Percentiles rank a stretch among this genome's conserved stretches.
Conservation (phyloP, 2,329 filamentous ascomycete genomes). For the Macrophomina pseudophaseolina region DNA sequence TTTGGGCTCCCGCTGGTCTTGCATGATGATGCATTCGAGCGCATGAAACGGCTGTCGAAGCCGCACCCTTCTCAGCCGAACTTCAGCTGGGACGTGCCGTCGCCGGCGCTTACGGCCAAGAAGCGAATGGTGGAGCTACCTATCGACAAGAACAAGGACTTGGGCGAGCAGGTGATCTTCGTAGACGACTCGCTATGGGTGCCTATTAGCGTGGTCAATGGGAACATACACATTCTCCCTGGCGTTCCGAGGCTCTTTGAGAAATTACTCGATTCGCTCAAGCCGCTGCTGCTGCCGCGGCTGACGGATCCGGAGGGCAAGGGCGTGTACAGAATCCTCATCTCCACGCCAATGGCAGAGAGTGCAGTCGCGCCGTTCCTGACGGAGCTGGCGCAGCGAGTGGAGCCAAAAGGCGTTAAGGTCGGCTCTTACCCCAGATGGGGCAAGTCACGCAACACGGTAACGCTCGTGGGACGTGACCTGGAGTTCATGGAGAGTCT, state of each 20-base stretch:
- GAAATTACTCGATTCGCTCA: slow-evolving; percentile 76
- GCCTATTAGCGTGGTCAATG: slow-evolving; percentile 84
- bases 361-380: slow-evolving; percentile 83
- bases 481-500: slow-evolving; percentile 77
- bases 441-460: slow-evolving; percentile 85
- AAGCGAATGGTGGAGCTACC: slow-evolving; percentile 91
- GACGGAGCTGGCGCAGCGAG: slow-evolving; percentile 75
- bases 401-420: slow-evolving; percentile 80
- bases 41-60: slow-evolving; percentile 83
- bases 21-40: slow-evolving; percentile 75
- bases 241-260: slow-evolving; percentile 88
- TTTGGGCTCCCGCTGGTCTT: slow-evolving; percentile 78
- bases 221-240: slow-evolving; percentile 90
- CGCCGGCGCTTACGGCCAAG: slow-evolving; percentile 77
- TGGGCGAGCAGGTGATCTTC: slow-evolving; percentile 78
- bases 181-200: slow-evolving; percentile 86
- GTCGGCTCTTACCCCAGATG: slow-evolving; percentile 94
- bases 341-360: slow-evolving; percentile 87
- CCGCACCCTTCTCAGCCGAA: slow-evolving; percentile 73
- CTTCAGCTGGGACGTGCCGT: slow-evolving; percentile 85
- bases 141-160: slow-evolving; percentile 68
- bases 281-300: slow-evolving; percentile 71
- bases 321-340: slow-evolving; percentile 76
- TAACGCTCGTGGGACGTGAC: slow-evolving; percentile 83
- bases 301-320: slow-evolving; percentile 81